Evolutionary conservation across 257 asterid genomes (phyloP).

Genomic region (Petrea volubilis): DNA sequence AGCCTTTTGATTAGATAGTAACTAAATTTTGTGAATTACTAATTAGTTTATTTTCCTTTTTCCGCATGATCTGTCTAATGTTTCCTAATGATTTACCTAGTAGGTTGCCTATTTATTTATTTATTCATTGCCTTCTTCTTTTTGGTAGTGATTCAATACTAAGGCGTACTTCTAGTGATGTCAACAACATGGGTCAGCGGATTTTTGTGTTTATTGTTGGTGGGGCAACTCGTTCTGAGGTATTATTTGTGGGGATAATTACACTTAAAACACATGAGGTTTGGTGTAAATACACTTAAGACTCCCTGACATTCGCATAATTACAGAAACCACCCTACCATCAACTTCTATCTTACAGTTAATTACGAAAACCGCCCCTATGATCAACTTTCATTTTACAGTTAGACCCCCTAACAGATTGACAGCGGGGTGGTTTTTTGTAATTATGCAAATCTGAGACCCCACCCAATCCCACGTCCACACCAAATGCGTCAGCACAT

Average conservation of each 20-base stretch:
- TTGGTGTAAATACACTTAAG: no score
- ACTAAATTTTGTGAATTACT: background rate
- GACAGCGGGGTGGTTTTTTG: no score
- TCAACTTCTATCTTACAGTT: no score
- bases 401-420: background rate
- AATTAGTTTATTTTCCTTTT: background rate
- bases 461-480: no score
- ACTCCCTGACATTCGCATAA: background rate
- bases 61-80: background rate
- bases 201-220: slow-evolving; percentile 73
- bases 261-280: no score
- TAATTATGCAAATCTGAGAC: no score
- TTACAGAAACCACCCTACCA: no score
- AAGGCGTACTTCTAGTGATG: slow-evolving; percentile 68
- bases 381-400: no score
- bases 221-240: slow-evolving; percentile 79
- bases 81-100: background rate
- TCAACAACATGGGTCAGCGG: slow-evolving; percentile 67
- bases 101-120: background rate
- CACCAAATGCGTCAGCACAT: background rate
- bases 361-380: no score
- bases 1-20: no score
- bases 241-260: background rate
- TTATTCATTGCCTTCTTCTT: background rate
- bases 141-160: slow-evolving; percentile 53